Base-by-base conservation (phyloP, 805 yeast species). In the Starmerella apicola region DNA sequence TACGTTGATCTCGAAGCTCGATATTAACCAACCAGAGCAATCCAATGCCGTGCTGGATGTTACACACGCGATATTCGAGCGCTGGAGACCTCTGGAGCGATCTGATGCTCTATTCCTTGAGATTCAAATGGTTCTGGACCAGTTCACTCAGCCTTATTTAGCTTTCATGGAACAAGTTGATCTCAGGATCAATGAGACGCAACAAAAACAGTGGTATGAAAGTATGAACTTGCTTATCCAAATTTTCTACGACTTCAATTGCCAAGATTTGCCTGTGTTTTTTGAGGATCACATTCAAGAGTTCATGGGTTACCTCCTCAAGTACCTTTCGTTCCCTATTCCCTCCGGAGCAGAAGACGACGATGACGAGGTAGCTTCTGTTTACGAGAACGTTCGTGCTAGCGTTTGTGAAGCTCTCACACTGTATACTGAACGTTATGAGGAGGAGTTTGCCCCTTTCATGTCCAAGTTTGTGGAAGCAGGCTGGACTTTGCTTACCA, bases 241-340 rank as follows among this genome's bases (percentile, higher is more conserved):
- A 57, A 73, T 93, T 27, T 93, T 82, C 61, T 84, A 76, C 57
- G 99, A 91, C 58, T 73, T 91, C 54, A 91, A 91, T 59, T 88
- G 96, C 61, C 98, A 93, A 63, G 99, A 91, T 61, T 79, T 91
- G 39, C 98, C 99, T 1, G 98, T 86, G 61, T 91, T 88, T 56
- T 91, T 91, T 57, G 99, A 93, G 62, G 97, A 91, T 61, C 72
- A 91, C 57, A 63, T 91, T 59, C 64, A 68, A 30, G 64, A 62
- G 15, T 85, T 93, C 39, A 82, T 93, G 91, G 67, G 67, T 4
- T 71, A 86, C 22, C 66, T 86, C 50, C 93, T 84, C 57, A 81
- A 81, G 60, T 88, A 86, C 57, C 66, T 91, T 42, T 30, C 36
- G 7, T 83, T 76, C 55, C 64, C 70, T 0, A 47, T 76, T 37